phyloP scores from a whole-genome alignment of 148 eudicot species.

The Amaranthus hypochondriacus region DNA sequence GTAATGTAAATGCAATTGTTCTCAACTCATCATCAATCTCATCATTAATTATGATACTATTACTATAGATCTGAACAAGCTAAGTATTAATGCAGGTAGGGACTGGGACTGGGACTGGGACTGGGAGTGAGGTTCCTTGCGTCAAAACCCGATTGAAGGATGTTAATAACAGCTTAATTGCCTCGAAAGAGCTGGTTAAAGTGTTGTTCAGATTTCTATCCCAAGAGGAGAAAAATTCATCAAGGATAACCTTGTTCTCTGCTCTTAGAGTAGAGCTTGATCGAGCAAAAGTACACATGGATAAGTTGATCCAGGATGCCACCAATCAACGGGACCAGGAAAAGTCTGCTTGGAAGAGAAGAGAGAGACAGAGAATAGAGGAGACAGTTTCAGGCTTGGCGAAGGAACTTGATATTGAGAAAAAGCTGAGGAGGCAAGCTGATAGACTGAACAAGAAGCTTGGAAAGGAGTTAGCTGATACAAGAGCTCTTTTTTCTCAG shows the following conservation, averaged over 20 bases:
- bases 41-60: not conserved
- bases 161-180: constrained; percentile 46
- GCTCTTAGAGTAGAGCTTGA: constrained; percentile 42
- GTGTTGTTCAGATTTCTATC: constrained; percentile 34
- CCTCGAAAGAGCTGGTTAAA: constrained; percentile 44
- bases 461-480: constrained; percentile 64
- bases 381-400: constrained; percentile 44
- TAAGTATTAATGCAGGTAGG: constrained; percentile 20
- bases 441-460: constrained; percentile 81
- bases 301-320: constrained; percentile 52
- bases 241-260: constrained; percentile 53
- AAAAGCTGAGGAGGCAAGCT: constrained; percentile 59
- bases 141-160: constrained; percentile 54
- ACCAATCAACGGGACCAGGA: constrained; percentile 46
- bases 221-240: constrained; percentile 52
- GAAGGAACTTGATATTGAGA: constrained; percentile 67
- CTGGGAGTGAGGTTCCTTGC: constrained; percentile 20
- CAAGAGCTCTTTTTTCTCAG: constrained; percentile 38
- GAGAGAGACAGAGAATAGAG: constrained; percentile 47
- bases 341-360: constrained; percentile 56
- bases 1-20: not conserved
- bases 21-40: not conserved
- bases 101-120: constrained; percentile 8
- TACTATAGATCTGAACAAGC: constrained; percentile 10
- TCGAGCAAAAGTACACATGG: constrained; percentile 36